phyloP scores from a whole-genome alignment of 441 rosid genomes.

The Eutrema salsugineum region DNA sequence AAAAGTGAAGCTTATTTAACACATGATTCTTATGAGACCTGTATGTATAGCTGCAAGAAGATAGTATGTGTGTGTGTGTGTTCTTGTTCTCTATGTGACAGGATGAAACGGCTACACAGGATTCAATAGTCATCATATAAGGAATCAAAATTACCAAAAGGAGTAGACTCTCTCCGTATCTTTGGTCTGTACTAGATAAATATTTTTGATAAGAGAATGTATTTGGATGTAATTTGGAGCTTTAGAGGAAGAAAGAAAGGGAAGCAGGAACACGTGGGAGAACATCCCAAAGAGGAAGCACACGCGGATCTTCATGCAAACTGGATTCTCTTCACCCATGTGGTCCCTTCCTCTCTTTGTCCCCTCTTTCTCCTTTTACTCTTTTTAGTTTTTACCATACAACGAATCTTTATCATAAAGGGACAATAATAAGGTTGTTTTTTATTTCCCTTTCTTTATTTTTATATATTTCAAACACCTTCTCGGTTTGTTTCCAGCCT shows the following conservation, averaged over 20 bases:
- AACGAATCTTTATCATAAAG: too few species aligned
- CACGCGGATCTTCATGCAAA: slow-evolving; percentile 39
- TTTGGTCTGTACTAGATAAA: not conserved
- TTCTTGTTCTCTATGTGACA: not conserved
- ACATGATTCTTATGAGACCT: not conserved
- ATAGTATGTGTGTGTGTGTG: not conserved
- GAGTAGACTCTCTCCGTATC: not conserved
- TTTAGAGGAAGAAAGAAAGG: not conserved
- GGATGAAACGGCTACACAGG: not conserved
- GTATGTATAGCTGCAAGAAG: not conserved
- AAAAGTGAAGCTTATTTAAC: not conserved
- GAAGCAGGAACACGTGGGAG: slow-evolving; percentile 33
- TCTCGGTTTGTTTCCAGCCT: not conserved
- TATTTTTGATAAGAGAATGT: not conserved
- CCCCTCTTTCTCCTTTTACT: not conserved
- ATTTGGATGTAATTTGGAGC: too few species aligned
- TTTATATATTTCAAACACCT: not conserved
- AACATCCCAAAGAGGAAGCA: slow-evolving; percentile 33
- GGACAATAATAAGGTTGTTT: too few species aligned
- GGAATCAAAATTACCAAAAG: not conserved
- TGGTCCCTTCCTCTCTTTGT: slow-evolving; percentile 29
- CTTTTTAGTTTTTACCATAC: not conserved
- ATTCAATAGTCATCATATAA: not conserved
- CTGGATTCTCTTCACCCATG: slow-evolving; percentile 21
- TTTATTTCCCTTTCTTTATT: too few species aligned